Conservation (phyloP, 306 rosid species). For the Cicer judaicum region DNA sequence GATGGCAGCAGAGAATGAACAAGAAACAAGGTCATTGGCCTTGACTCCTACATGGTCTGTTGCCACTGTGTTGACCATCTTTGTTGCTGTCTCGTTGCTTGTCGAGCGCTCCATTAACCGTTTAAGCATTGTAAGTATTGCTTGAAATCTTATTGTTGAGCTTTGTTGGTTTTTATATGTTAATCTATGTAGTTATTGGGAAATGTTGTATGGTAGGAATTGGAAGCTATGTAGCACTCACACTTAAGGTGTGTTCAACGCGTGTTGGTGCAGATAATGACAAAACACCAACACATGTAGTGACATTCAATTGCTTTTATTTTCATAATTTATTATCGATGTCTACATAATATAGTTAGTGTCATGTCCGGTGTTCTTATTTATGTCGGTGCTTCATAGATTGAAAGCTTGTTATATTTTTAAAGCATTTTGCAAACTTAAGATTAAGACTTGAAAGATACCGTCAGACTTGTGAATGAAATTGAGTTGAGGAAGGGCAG, state of each 20-base stretch:
- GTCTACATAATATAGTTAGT: no score
- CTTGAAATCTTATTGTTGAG: conserved; percentile 28
- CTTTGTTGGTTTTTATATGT: conserved; percentile 14
- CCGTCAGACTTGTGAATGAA: background rate
- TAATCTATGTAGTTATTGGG: background rate
- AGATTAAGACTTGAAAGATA: background rate
- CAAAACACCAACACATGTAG: no score
- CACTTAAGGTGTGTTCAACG: no score
- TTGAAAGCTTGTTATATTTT: conserved; percentile 15
- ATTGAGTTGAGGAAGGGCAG: conserved; percentile 13
- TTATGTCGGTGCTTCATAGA: no score
- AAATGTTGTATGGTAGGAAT: conserved; percentile 19
- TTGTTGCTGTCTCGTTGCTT: conserved; percentile 87
- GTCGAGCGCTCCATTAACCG: conserved; percentile 92
- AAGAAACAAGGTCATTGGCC: conserved; percentile 85
- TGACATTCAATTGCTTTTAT: no score
- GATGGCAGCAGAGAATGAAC: conserved; percentile 64
- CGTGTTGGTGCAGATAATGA: no score
- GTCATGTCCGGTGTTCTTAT: no score
- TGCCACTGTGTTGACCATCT: conserved; percentile 87
- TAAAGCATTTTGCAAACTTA: conserved; percentile 28
- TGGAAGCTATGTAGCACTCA: background rate
- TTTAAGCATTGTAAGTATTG: conserved; percentile 54
- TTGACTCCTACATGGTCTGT: conserved; percentile 99
- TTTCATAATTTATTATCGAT: no score